Evolutionary conservation across 305 asterid species (phyloP).

Genomic region (Fraxinus angustifolia): DNA sequence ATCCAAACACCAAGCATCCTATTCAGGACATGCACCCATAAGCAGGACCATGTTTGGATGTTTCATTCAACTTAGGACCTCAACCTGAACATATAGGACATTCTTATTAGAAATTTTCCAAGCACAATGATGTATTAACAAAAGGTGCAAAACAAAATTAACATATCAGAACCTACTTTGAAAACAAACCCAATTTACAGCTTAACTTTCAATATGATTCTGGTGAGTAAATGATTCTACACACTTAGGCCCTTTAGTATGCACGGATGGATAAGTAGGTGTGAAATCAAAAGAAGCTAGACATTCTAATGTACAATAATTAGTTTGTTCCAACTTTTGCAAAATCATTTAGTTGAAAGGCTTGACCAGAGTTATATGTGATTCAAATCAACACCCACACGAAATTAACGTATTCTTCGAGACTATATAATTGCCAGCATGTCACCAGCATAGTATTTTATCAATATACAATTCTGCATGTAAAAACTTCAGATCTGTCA

Average conservation of each 20-base stretch:
- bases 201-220: not conserved
- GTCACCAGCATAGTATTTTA: not conserved
- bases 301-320: not conserved
- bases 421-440: not conserved
- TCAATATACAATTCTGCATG: not conserved
- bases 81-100: slow-evolving; percentile 39
- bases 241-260: not conserved
- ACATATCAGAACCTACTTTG: not conserved
- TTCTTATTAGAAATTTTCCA: not conserved
- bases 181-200: not conserved
- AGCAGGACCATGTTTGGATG: slow-evolving; percentile 89
- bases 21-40: slow-evolving; percentile 77
- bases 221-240: not conserved
- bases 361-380: not conserved
- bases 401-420: not conserved
- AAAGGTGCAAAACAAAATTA: not conserved
- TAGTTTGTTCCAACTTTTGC: not conserved
- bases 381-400: not conserved
- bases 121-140: not conserved
- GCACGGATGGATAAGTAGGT: not conserved
- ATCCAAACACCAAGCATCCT: slow-evolving; percentile 79
- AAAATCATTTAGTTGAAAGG: not conserved
- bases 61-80: slow-evolving; percentile 64
- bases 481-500: not conserved
- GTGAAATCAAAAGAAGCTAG: not conserved